These are phyloP conservation scores for Monosporascus sp. DNA, from an alignment of 2,329 filamentous ascomycete genomes.

Conservation along the genomic window DNA sequence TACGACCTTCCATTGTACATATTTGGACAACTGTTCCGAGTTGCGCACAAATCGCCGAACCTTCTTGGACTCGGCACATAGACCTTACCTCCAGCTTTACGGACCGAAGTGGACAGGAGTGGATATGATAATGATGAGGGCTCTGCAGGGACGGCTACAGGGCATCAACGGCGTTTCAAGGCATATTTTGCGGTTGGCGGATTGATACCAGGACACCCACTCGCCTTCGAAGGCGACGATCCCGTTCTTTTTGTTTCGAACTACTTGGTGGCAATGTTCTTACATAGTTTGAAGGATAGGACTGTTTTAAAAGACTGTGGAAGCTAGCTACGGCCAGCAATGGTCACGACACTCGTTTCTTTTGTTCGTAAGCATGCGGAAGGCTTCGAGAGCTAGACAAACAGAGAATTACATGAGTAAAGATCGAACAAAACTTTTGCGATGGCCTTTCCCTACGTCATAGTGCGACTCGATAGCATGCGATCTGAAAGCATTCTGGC, in stretches of 20 bases:
- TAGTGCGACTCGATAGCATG: neutral
- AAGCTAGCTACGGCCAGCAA: neutral
- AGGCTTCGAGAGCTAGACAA: neutral
- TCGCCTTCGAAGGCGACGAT: neutral
- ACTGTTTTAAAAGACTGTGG: neutral
- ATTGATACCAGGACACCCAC: neutral
- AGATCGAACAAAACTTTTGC: neutral
- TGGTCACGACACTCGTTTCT: neutral
- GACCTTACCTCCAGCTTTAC: neutral
- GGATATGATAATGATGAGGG: neutral
- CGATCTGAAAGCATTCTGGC: neutral
- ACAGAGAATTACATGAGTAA: neutral
- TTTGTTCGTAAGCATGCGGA: neutral
- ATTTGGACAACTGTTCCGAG: slow-evolving; percentile 17
- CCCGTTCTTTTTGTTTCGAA: neutral
- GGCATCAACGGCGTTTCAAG: neutral
- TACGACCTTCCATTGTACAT: slow-evolving; percentile 28
- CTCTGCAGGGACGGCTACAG: neutral
- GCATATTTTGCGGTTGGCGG: neutral
- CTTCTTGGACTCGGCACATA: neutral
- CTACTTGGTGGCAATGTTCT: neutral
- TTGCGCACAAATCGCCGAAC: neutral
- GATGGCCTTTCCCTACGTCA: neutral
- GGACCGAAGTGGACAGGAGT: neutral
- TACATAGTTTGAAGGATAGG: neutral